Conservation (phyloP, 768 basidiomycete genomes). For the Mycena albidolilacea region DNA sequence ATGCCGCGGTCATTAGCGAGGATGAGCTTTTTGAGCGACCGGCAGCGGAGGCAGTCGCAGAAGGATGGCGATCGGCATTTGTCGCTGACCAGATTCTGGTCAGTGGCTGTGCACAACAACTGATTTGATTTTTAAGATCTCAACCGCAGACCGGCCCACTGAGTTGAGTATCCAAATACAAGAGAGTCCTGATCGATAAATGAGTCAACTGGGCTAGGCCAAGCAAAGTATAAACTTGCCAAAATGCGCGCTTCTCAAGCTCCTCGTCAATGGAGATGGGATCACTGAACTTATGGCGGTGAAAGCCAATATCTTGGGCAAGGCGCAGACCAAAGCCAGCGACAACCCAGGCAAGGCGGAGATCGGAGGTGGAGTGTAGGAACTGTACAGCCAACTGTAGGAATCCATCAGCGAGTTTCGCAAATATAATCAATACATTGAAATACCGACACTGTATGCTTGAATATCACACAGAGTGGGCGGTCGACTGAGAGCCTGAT, state of each 20-base stretch:
- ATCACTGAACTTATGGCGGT: not conserved
- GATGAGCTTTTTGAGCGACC: constrained; percentile 37
- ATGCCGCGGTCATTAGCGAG: constrained; percentile 38
- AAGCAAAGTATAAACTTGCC: not conserved
- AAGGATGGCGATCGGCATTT: no score
- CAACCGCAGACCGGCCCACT: not conserved
- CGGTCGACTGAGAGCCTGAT: not conserved
- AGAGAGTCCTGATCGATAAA: not conserved
- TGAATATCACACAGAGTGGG: constrained; percentile 18
- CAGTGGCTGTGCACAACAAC: no score
- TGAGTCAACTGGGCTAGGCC: not conserved
- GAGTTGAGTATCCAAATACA: not conserved
- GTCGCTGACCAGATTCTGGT: no score
- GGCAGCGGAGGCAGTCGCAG: constrained; percentile 34
- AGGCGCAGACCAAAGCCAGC: constrained; percentile 1
- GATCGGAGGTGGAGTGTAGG: not conserved
- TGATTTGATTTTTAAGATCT: no score
- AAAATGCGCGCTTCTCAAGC: constrained; percentile 22
- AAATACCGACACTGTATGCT: constrained; percentile 17
- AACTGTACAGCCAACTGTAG: constrained; percentile 1
- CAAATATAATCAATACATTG: not conserved
- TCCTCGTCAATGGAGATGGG: not conserved
- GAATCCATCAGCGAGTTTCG: not conserved
- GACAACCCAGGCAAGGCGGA: not conserved
- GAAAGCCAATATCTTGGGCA: not conserved